Base-by-base conservation (phyloP, 129 eudicot genomes). In the Deinandra increscens region DNA sequence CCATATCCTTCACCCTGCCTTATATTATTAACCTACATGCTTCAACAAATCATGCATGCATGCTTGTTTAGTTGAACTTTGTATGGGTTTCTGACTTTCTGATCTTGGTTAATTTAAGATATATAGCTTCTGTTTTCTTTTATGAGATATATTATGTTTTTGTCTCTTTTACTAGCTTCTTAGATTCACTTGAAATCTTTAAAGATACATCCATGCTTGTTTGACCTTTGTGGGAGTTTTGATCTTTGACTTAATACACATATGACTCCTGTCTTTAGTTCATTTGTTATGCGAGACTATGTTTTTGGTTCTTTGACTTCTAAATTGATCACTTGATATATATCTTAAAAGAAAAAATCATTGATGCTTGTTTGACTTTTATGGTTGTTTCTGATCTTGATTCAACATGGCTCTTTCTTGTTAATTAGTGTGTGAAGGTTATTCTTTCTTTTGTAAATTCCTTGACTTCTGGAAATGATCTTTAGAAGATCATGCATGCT, bases 321-420 rank as follows among this genome's bases (percentile, higher is more conserved):
- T 49, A 70, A 10, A 56, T 56, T n/a, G n/a, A n/a, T 60, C 66
- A 56, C 66, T 17, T 71, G 68, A 59, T 59, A 71, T 42, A 14
- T 71, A 26, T n/a, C n/a, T n/a, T n/a, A n/a, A n/a, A n/a, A n/a
- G 5, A 64, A 50, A 7, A 44, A 62, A 37, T 63, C 64, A 37
- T 9, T 64, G 71, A 50, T 49, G 64, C 39, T 73, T 50, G 70
- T 65, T 74, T 74, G 73, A 66, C 60, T 59, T 74, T 65, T 66
- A 13, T 66, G 37, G 62, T 73, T 66, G 41, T 66, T 56, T 67
- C 41, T 43, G 29, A 58, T 66, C 51, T 66, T 75, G 67, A 55
- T 68, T 55, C 73, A 75, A 14, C 41, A 56, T 70, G 42, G 54
- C 14, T 20, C 14, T 45, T 70, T 46, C 41, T 56, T 19, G 55